phyloP scores from a whole-genome alignment of 805 yeast species.

The Myxozyma udenii region DNA sequence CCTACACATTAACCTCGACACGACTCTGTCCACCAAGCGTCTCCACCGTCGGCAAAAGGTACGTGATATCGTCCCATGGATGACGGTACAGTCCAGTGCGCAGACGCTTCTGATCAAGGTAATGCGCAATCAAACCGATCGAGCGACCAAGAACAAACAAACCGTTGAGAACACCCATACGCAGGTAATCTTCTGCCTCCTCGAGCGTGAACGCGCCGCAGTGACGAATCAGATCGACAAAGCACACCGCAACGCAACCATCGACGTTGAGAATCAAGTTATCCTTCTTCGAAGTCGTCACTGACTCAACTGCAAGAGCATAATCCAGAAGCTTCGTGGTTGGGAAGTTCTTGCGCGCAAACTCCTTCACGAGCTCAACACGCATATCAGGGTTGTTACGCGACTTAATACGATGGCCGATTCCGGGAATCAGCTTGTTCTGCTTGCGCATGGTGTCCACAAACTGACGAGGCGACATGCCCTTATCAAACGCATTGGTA shows the following conservation, averaged over 20 bases:
- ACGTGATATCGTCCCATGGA: constrained; percentile 50
- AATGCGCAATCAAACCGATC: constrained; percentile 48
- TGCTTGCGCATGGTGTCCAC: constrained; percentile 48
- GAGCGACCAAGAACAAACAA: constrained; percentile 48
- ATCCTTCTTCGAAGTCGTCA: constrained; percentile 50
- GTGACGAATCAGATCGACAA: constrained; percentile 45
- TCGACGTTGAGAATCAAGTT: constrained; percentile 47
- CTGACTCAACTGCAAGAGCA: constrained; percentile 49
- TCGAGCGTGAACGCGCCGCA: constrained; percentile 47
- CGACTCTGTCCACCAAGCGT: constrained; percentile 20
- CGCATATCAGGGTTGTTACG: constrained; percentile 50
- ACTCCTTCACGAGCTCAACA: constrained; percentile 48
- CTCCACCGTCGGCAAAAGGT: constrained; percentile 29
- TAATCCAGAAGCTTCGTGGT: constrained; percentile 44
- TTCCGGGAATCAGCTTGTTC: constrained; percentile 49
- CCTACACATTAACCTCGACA: constrained; percentile 19
- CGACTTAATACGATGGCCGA: constrained; percentile 48
- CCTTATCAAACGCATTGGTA: constrained; percentile 45
- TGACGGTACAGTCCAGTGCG: constrained; percentile 48
- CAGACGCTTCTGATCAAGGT: constrained; percentile 48
- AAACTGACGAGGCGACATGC: constrained; percentile 46
- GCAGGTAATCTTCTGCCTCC: constrained; percentile 46
- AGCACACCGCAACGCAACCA: constrained; percentile 48
- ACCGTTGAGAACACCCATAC: constrained; percentile 48
- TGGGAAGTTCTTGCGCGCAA: constrained; percentile 46